phyloP scores from a whole-genome alignment of 371 early-diverging fungal species.

The Saksenaea oblongispora region DNA sequence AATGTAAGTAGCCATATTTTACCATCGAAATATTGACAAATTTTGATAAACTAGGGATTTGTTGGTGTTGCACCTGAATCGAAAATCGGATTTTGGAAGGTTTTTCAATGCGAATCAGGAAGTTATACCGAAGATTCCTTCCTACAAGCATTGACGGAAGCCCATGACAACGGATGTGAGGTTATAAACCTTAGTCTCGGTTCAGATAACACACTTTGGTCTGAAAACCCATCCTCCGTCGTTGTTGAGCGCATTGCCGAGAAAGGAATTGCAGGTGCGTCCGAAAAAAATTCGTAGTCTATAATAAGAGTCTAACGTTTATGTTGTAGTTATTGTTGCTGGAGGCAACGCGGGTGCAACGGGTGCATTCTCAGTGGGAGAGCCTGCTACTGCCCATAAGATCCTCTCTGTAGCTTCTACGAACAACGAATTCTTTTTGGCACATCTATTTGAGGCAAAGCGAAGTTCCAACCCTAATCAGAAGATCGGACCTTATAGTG shows the following conservation, averaged over 20 bases:
- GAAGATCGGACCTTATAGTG: background rate
- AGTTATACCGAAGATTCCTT: background rate
- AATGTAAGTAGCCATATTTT: slow-evolving; percentile 18
- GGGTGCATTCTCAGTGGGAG: background rate
- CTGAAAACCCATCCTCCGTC: background rate
- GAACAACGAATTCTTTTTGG: background rate
- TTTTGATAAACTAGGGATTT: background rate
- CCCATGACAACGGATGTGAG: background rate
- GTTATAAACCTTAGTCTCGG: background rate
- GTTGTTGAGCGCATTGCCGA: background rate
- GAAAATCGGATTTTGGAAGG: background rate
- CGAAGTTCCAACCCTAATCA: background rate
- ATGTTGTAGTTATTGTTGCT: background rate
- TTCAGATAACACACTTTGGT: background rate
- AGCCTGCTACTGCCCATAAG: background rate
- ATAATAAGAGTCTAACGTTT: background rate
- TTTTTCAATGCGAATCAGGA: background rate
- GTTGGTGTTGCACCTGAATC: background rate
- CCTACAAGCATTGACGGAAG: background rate
- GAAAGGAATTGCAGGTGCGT: background rate
- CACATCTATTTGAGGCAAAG: background rate
- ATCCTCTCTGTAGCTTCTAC: background rate
- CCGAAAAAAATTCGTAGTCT: too few species aligned
- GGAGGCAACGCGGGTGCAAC: background rate
- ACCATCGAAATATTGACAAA: background rate